Percentiles rank a stretch among this genome's conserved stretches.
Evolutionary conservation across 1,139 yeast genomes (phyloP).

Genomic region (Yamadazyma kanchanaburiensis): DNA sequence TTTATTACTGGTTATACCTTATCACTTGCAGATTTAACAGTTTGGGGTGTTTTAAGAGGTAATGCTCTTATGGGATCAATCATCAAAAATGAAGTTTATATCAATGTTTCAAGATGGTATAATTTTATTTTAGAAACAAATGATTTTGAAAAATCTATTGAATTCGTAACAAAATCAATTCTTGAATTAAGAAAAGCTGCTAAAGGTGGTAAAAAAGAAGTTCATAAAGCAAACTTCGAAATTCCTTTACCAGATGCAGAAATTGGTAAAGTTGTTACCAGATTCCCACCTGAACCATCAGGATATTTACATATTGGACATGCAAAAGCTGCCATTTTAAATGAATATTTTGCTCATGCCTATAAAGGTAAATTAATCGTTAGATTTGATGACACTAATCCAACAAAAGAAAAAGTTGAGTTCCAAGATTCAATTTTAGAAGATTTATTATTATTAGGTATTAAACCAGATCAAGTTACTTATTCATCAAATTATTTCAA

Average conservation of each 20-base stretch:
- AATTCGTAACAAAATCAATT: slow-evolving; percentile 61
- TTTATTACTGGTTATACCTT: slow-evolving; percentile 65
- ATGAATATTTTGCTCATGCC: slow-evolving; percentile 91
- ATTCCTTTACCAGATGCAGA: slow-evolving; percentile 88
- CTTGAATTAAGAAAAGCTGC: slow-evolving; percentile 72
- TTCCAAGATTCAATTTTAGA: slow-evolving; percentile 90
- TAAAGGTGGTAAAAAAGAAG: slow-evolving; percentile 67
- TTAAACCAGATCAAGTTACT: slow-evolving; percentile 83
- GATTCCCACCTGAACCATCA: slow-evolving; percentile 92
- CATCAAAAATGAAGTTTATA: slow-evolving; percentile 77
- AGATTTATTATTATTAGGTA: slow-evolving; percentile 83
- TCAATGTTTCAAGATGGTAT: slow-evolving; percentile 94
- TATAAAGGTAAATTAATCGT: slow-evolving; percentile 93
- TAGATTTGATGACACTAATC: slow-evolving; percentile 97
- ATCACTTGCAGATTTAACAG: slow-evolving; percentile 77
- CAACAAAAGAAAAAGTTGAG: slow-evolving; percentile 89
- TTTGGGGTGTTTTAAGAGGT: slow-evolving; percentile 93
- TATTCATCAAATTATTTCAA: slow-evolving; percentile 93
- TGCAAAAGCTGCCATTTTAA: slow-evolving; percentile 93
- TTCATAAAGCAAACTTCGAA: slow-evolving; percentile 88
- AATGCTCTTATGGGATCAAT: slow-evolving; percentile 91
- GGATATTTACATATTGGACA: slow-evolving; percentile 95
- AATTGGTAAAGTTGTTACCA: slow-evolving; percentile 91
- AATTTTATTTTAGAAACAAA: slow-evolving; percentile 57
- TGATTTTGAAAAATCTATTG: slow-evolving; percentile 70